Evolutionary conservation across 1,139 yeast genomes (phyloP), one percentile per base, ranked within the genome.

Genomic region (Spencermartinsiella ligniputridi): DNA sequence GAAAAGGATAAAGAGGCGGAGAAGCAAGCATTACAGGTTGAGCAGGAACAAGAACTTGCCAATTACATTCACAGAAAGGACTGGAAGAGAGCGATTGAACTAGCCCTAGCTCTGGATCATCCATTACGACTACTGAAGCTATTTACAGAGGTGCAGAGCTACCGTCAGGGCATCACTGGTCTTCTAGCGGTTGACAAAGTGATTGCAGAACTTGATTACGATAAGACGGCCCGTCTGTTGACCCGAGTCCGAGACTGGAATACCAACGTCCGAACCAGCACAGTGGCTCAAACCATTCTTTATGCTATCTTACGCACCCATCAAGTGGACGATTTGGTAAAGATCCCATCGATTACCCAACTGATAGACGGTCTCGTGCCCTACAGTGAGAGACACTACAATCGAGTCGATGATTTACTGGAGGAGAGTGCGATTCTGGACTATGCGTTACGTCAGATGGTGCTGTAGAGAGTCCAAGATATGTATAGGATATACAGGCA

Each of bases 221-320:
- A 80, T 1, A 87, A 84, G 56, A 65, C 89, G 36, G 56, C 74
- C 34, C 62, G 69, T 16, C 66, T 92, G 29, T 75, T 92, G 62
- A 78, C 76, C 55, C 81, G 95, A 58, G 73, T 89, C 27, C 78
- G 97, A 56, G 96, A 89, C 60, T 92, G 99, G 99, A 92, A 94
- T 64, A 81, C 94, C 42, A 92, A 89, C 62, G 85, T 88, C 44
- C 79, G 81, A 57, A 81, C 87, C 37, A 86, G 87, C 57, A 80
- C 77, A 44, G 76, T 87, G 46, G 86, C 96, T 20, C 98, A 92
- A 63, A 79, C 79, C 45, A 68, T 89, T 30, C 71, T 92, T 45
- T 72, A 78, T 51, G 82, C 86, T 17, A 66, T 90, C 32, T 66
- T 92, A 48, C 68, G 70, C 37, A 72, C 72, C 35, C 78, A 78